A percentile compares a stretch with the other conserved stretches of the same genome.
phyloP scores from a whole-genome alignment of 306 rosid species.

The Prunus kanzakura region DNA sequence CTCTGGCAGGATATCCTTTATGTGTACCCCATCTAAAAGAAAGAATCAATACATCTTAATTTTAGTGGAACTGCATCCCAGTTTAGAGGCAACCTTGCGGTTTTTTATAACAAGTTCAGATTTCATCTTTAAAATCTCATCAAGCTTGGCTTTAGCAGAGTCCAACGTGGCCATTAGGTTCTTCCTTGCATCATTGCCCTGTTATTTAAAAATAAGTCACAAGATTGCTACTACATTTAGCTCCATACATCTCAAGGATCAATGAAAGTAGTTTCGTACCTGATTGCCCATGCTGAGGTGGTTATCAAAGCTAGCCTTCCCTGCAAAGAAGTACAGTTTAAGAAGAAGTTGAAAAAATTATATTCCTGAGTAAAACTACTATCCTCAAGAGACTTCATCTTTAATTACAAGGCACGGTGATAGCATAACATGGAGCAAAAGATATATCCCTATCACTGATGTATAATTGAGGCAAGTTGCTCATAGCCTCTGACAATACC shows the following conservation, averaged over 20 bases:
- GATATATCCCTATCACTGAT: background rate
- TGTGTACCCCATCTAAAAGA: conserved; percentile 3
- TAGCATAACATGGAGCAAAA: conserved; percentile 2
- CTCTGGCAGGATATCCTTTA: background rate
- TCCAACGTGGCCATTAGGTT: conserved; percentile 48
- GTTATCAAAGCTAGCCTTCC: conserved; percentile 34
- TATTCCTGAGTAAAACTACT: conserved; percentile 8
- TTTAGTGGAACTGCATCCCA: conserved; percentile 13
- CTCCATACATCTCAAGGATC: conserved; percentile 14
- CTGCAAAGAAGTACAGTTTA: conserved; percentile 29
- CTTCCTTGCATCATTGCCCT: conserved; percentile 54
- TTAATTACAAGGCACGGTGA: background rate
- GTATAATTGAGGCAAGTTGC: background rate
- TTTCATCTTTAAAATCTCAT: conserved; percentile 52
- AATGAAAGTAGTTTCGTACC: conserved; percentile 40
- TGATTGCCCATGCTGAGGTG: conserved; percentile 28
- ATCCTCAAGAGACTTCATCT: conserved; percentile 7
- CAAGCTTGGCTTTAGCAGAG: conserved; percentile 64
- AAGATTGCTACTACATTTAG: conserved; percentile 23
- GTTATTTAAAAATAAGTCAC: conserved; percentile 31
- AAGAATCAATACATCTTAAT: background rate
- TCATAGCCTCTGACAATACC: background rate
- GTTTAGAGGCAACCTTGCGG: conserved; percentile 47
- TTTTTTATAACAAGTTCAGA: conserved; percentile 50
- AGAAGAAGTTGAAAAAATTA: conserved; percentile 4